Evolutionary conservation across 2,329 filamentous ascomycete species (phyloP), one percentile per base, ranked within the genome.

Genomic region (Trichophaea hybrida): DNA sequence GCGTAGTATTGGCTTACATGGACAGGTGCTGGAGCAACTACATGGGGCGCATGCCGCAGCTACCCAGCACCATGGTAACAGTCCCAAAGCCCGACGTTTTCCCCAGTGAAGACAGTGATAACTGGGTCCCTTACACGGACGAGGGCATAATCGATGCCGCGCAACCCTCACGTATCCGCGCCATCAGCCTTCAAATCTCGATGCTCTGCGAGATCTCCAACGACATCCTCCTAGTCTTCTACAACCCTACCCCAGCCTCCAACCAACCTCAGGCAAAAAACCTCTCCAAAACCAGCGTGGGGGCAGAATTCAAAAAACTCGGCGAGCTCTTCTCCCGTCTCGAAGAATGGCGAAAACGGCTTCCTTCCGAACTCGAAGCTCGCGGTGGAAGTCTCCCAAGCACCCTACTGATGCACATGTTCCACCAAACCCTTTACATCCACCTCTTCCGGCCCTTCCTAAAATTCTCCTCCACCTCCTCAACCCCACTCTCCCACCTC

Each of bases 361-460:
- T 97, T 46, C 91, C 93, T 0, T 82, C 80, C 62, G 91, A 97
- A 72, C 77, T 98, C 66, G 88, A 96, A 70, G 83, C 90, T 0
- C 90, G 83, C 69, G 91, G 97, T 65, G 89, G 89, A 2, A 87
- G 91, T 63, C 74, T 97, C 46, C 89, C 93, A 1, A 89, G 89
- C 67, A 86, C 94, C 17, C 74, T 86, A 24, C 76, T 85, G 34
- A 85, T 85, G 82, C 91, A 97, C 74, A 97, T 97, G 90, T 95
- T 97, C 73, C 95, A 91, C 72, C 90, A 97, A 69, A 78, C 97
- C 0, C 82, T 96, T 51, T 94, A 94, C 70, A 94, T 97, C 61
- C 90, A 97, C 69, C 82, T 97, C 4, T 97, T 96, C 75, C 83
- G 91, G 4, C 91, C 93, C 0, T 97, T 97, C 70, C 78, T 97